phyloP scores from a whole-genome alignment of 2,329 filamentous ascomycete genomes.

The Fusarium citri region DNA sequence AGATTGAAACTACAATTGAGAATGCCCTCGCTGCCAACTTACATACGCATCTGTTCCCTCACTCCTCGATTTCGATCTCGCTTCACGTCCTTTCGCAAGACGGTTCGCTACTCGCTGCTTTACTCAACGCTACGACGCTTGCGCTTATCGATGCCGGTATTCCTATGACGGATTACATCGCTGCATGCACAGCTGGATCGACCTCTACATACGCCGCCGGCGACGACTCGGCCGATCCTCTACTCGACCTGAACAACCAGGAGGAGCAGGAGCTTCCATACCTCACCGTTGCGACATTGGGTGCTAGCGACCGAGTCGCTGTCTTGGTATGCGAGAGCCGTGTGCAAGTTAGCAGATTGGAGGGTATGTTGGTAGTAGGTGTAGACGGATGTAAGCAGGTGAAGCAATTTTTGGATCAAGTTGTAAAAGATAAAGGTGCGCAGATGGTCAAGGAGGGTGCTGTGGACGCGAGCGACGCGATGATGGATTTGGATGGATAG shows the following conservation, averaged over 20 bases:
- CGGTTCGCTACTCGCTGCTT: constrained; percentile 87
- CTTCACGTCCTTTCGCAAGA: constrained; percentile 92
- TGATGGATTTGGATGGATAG: constrained; percentile 64
- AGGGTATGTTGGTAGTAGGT: constrained; percentile 92
- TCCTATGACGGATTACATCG: constrained; percentile 92
- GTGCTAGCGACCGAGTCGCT: constrained; percentile 78
- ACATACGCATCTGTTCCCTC: constrained; percentile 89
- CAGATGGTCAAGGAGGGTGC: constrained; percentile 70
- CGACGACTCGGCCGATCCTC: constrained; percentile 78
- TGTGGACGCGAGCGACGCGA: constrained; percentile 60
- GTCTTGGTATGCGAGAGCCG: constrained; percentile 88
- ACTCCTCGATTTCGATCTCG: constrained; percentile 84
- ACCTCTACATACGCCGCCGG: constrained; percentile 74
- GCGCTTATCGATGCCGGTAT: constrained; percentile 95
- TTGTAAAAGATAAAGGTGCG: constrained; percentile 78
- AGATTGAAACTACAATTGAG: constrained; percentile 83
- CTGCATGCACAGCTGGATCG: constrained; percentile 87
- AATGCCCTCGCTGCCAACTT: constrained; percentile 81
- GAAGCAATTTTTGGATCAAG: constrained; percentile 80
- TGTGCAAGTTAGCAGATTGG: constrained; percentile 82
- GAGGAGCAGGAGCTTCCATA: constrained; percentile 92
- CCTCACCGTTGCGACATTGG: constrained; percentile 85
- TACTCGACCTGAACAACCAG: constrained; percentile 81
- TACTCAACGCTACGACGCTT: constrained; percentile 90
- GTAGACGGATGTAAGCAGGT: constrained; percentile 93